Base-by-base conservation (phyloP, 2,329 filamentous ascomycete genomes). In the Xylaria sp. region DNA sequence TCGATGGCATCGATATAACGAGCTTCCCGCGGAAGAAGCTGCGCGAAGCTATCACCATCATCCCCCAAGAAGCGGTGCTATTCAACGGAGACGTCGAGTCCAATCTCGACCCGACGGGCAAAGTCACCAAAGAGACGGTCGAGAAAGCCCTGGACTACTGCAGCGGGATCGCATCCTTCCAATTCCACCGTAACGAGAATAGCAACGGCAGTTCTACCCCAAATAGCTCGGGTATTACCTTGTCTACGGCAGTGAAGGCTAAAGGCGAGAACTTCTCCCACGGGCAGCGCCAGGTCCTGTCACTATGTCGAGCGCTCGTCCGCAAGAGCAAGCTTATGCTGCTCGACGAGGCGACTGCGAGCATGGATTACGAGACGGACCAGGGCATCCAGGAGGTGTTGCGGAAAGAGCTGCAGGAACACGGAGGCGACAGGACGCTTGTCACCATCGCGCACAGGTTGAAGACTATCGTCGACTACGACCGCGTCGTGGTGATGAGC, bases 41-140 rank as follows among this genome's bases (percentile, higher is more conserved):
- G 35, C 82, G 85, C 12, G 81, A 83, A 66, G 81, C 80, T 51
- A 78, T 87, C 17, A 85, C 83, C 2, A 83, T 87, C 43, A 87
- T 87, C 17, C 83, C 85, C 0, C 85, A 87, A 67, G 85, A 87
- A 66, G 82, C 85, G 0, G 83, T 85, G 17, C 75, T 87, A 7
- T 85, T 86, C 71, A 83, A 81, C 62, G 84, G 83, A 21, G 71
- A 72, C 11, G 79, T 85, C 11, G 74, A 76, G 49, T 82, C 80
- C 14, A 85, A 92, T 69, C 81, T 92, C 14, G 89, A 92, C 72
- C 86, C 89, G 0, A 87, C 88, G 40, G 80, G 83, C 35, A 79
- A 83, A 35, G 79, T 88, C 28, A 78, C 82, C 0, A 82, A 84
- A 53, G 76, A 76, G 1, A 79, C 83, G 38, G 79, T 92, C 0